A percentile compares a stretch with the other conserved stretches of the same genome.
phyloP scores from a whole-genome alignment of 306 rosid species.

The Vigna reflexopilosa region DNA sequence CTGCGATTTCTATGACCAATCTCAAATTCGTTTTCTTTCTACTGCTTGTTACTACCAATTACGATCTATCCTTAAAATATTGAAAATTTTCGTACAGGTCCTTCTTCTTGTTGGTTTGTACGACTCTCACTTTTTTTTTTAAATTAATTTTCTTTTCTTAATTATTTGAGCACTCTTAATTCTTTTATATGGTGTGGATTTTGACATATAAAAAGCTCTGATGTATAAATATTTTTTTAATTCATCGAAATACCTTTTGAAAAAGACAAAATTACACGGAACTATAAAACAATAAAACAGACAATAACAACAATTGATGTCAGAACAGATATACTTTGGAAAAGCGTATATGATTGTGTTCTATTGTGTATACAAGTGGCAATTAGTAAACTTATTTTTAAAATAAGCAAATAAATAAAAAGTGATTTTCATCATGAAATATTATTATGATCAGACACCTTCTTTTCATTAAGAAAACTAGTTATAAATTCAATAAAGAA shows the following conservation, averaged over 20 bases:
- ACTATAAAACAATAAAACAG: no score
- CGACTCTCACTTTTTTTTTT: neutral
- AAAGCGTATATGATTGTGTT: neutral
- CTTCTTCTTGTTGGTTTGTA: neutral
- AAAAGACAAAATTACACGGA: no score
- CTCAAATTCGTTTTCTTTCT: conserved; percentile 25
- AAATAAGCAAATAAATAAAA: neutral
- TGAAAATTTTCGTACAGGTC: conserved; percentile 17
- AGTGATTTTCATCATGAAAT: neutral
- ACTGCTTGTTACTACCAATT: conserved; percentile 18
- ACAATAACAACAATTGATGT: no score
- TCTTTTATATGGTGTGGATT: neutral
- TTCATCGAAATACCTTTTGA: no score
- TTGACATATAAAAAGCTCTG: no score
- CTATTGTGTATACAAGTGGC: neutral
- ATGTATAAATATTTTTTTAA: no score
- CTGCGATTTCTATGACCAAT: conserved; percentile 53
- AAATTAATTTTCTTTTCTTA: neutral
- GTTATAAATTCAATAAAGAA: neutral
- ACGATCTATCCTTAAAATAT: conserved; percentile 1
- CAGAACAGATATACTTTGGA: neutral
- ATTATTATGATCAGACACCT: neutral
- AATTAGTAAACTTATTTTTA: neutral
- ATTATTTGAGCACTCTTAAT: neutral
- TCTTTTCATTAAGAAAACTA: neutral